These are phyloP conservation scores for Mycena maculata DNA, from an alignment of 768 basidiomycete genomes.

Conservation along the genomic window DNA sequence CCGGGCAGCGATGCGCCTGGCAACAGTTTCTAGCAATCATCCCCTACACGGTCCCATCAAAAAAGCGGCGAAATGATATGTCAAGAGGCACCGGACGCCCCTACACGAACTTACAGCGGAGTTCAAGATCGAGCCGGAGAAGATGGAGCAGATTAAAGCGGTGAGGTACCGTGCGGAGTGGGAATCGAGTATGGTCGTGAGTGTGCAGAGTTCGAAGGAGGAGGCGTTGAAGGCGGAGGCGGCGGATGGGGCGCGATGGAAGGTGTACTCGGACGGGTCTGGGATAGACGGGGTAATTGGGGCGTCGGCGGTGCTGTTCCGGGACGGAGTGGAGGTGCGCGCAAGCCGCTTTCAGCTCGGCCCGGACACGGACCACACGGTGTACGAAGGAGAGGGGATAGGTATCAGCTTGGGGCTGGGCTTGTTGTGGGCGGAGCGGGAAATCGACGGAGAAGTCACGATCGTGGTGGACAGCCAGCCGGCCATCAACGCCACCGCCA, in stretches of 20 bases:
- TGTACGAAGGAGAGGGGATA: constrained; percentile 41
- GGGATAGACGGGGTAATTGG: constrained; percentile 32
- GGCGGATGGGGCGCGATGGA: not conserved
- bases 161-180: too few relatives aligned
- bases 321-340: not conserved
- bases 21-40: too few relatives aligned
- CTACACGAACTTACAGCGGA: not conserved
- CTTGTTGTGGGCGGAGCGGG: not conserved
- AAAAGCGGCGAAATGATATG: not conserved
- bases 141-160: not conserved
- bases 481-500: not conserved
- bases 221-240: too few relatives aligned
- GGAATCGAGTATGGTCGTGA: not conserved
- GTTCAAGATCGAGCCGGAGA: not conserved
- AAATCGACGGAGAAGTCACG: not conserved
- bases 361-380: constrained; percentile 33
- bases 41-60: too few relatives aligned
- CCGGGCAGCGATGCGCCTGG: too few relatives aligned
- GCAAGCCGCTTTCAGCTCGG: not conserved
- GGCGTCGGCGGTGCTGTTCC: constrained; percentile 34
- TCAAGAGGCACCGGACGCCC: not conserved
- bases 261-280: constrained; percentile 37
- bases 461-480: not conserved
- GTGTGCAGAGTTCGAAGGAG: too few relatives aligned
- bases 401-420: too few relatives aligned